Conservation (phyloP, 2,329 filamentous ascomycete genomes). For the Penicillium sp. region DNA sequence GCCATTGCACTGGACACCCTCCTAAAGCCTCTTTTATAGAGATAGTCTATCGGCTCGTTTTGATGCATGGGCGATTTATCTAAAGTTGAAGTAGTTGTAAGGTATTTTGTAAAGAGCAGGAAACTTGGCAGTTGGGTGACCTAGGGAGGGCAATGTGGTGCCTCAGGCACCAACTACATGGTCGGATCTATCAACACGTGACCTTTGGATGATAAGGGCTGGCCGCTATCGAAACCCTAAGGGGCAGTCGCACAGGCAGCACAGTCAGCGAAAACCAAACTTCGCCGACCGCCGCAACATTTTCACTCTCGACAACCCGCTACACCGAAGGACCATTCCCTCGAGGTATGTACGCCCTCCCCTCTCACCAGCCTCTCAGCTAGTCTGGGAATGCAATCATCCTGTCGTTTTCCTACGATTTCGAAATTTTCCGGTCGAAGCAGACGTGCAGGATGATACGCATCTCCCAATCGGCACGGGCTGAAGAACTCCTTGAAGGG, state of each 20-base stretch:
- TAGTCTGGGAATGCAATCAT: conserved; percentile 55
- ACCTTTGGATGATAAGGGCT: conserved; percentile 34
- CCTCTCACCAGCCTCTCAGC: conserved; percentile 46
- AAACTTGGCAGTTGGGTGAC: neutral
- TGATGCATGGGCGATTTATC: neutral
- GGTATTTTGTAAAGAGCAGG: neutral
- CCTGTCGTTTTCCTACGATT: conserved; percentile 28
- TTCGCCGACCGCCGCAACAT: conserved; percentile 28
- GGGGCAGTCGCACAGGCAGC: conserved; percentile 36
- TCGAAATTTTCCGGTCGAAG: conserved; percentile 18
- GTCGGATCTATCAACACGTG: conserved; percentile 32
- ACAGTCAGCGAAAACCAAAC: conserved; percentile 39
- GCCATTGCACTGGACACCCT: conserved; percentile 6
- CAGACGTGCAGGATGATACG: conserved; percentile 48
- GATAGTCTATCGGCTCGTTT: neutral
- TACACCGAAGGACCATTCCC: conserved; percentile 39
- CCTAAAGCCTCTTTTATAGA: conserved; percentile 25
- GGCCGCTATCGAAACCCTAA: conserved; percentile 36
- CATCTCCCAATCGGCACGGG: conserved; percentile 59
- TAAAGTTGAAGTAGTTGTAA: neutral
- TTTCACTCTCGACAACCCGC: conserved; percentile 30
- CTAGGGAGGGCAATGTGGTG: neutral
- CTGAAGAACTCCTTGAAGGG: conserved; percentile 70
- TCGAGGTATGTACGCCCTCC: conserved; percentile 50
- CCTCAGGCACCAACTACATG: conserved; percentile 22